These are phyloP conservation scores for Phytophthora fragariaefolia DNA, from an alignment of 352 stramenopile species.

Conservation along the genomic window DNA sequence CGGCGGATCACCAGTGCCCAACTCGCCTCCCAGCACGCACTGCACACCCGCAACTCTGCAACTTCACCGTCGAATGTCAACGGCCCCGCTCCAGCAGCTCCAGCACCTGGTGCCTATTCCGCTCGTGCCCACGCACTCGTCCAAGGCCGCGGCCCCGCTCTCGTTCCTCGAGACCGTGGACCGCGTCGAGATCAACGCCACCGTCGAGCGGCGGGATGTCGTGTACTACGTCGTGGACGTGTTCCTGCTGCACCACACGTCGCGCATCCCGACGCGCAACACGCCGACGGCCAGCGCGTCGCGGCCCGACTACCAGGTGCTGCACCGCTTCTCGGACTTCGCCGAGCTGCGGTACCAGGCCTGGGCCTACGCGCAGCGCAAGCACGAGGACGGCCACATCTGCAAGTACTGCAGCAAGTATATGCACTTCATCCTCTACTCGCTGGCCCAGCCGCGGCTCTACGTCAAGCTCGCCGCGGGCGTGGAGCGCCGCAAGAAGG, in stretches of 20 bases:
- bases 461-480: conserved; percentile 43
- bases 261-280: conserved; percentile 61
- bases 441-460: conserved; percentile 44
- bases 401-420: conserved; percentile 59
- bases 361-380: conserved; percentile 47
- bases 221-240: conserved; percentile 61
- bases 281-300: conserved; percentile 31
- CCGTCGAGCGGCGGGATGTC: conserved; percentile 44
- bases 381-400: conserved; percentile 41
- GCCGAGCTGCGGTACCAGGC: conserved; percentile 50
- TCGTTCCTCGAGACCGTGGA: conserved; percentile 52
- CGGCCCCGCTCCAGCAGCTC: conserved; percentile 53
- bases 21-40: conserved; percentile 8
- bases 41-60: background rate
- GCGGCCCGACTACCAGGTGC: conserved; percentile 48
- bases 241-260: conserved; percentile 62
- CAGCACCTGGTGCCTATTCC: conserved; percentile 68
- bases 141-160: conserved; percentile 36
- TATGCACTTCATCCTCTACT: conserved; percentile 66
- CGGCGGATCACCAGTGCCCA: conserved; percentile 14
- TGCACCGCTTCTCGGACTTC: conserved; percentile 58
- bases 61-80: conserved; percentile 22
- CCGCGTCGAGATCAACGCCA: conserved; percentile 50
- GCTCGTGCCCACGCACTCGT: conserved; percentile 41
- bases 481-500: conserved; percentile 44